These are phyloP conservation scores for Colletotrichum viniferum DNA, from an alignment of 2,329 filamentous ascomycete genomes.

Conservation along the genomic window DNA sequence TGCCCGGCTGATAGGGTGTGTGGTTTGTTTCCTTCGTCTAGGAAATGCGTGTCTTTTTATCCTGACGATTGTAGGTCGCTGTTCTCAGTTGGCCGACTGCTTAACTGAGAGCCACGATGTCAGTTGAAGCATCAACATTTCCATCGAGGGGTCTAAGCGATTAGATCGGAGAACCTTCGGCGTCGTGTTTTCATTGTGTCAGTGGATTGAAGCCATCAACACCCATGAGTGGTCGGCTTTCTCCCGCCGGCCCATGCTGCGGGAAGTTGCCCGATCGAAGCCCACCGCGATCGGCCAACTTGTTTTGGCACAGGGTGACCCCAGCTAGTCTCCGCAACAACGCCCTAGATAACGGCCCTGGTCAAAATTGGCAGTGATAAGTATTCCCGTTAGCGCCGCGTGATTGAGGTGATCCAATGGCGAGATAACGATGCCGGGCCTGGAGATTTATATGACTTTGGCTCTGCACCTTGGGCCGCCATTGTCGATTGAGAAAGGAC, in stretches of 20 bases:
- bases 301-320: not conserved
- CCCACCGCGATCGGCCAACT: not conserved
- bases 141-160: not conserved
- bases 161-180: not conserved
- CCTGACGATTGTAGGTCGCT: not conserved
- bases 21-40: not conserved
- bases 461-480: not conserved
- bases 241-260: not conserved
- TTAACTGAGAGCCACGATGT: not conserved
- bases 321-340: not conserved
- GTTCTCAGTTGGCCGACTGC: not conserved
- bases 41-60: not conserved
- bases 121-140: not conserved
- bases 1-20: fast-evolving
- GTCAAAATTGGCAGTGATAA: not conserved
- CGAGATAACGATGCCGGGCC: not conserved
- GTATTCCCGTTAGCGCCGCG: not conserved
- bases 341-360: not conserved
- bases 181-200: not conserved
- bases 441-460: not conserved
- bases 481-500: not conserved
- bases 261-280: slow-evolving; percentile 1
- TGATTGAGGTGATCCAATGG: not conserved
- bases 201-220: not conserved
- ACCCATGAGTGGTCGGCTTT: not conserved